Conservation (phyloP, 164 flowering plant genomes). For the Nymphaea colorata region DNA sequence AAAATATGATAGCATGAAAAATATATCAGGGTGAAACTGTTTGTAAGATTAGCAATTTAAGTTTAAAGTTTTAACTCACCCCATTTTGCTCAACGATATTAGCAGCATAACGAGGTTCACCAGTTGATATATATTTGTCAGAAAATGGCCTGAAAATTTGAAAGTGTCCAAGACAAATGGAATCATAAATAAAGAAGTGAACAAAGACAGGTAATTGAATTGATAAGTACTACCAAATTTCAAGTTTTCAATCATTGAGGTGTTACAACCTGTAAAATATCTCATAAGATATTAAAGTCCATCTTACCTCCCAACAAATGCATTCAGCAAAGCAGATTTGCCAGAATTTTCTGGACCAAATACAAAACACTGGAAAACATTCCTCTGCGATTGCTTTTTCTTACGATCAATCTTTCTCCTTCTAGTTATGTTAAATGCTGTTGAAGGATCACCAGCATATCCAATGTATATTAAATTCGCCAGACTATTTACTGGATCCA, state of each 20-base stretch:
- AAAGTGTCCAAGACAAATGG: neutral
- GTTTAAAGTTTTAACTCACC: neutral
- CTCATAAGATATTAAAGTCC: neutral
- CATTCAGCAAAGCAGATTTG: slow-evolving; percentile 66
- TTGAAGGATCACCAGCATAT: slow-evolving; percentile 59
- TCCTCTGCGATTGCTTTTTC: slow-evolving; percentile 74
- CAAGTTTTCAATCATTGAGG: too few species aligned
- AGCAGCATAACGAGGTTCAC: slow-evolving; percentile 57
- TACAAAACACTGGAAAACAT: slow-evolving; percentile 88
- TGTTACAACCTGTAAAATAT: too few species aligned
- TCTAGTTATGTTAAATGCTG: slow-evolving; percentile 67
- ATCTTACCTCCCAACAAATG: slow-evolving; percentile 72
- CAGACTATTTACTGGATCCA: slow-evolving; percentile 59
- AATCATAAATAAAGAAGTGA: neutral
- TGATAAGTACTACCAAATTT: neutral
- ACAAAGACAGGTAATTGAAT: neutral
- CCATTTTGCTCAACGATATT: slow-evolving; percentile 45
- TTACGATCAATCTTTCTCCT: slow-evolving; percentile 66
- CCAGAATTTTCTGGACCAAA: slow-evolving; percentile 90
- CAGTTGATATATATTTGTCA: slow-evolving; percentile 36
- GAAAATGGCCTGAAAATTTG: slow-evolving; percentile 44
- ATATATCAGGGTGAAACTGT: too few species aligned
- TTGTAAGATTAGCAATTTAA: too few species aligned
- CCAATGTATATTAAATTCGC: slow-evolving; percentile 80
- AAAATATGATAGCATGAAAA: too few species aligned